Base-by-base conservation (phyloP, 345 rosid genomes). In the Capsella bursapastoris region DNA sequence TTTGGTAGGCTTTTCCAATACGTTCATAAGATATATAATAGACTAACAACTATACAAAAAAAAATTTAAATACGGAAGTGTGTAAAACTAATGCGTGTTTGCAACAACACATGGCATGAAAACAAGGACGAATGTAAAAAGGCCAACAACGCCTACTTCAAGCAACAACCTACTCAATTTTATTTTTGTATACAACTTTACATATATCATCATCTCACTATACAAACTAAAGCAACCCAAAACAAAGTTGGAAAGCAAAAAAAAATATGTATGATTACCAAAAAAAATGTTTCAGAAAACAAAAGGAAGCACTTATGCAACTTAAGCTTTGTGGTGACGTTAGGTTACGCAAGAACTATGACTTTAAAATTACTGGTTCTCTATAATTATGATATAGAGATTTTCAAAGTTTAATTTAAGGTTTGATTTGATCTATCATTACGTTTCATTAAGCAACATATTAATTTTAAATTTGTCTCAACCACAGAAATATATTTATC, bases 141-240 rank as follows among this genome's bases (percentile, higher is more conserved):
- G 63, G 35, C 64, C 57, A 52, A 43, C 73, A 72, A 77, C 73
- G 58, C 70, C 71, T 64, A 65, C 76, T 77, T 77, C 61, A 70
- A 77, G 76, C 72, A 77, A 77, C 76, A 72, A 66, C 81, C 77
- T 71, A 59, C 81, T 71, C 77, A 58, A 65, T 57, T 66, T 66
- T 27, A 51, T n/a, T 65, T 56, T 25, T 62, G 37, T 49, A 6
- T 9, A 14, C 25, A 22, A 22, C 25, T 22, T 18, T 32, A 34
- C 37, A 34, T 34, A 34, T 22, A 22, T 22, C 1, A 22, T 22
- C 25, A 43, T 10, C 52, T 56, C 57, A 64, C 32, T 66, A 38
- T 3, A 73, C 56, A 64, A 57, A 60, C 13, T 56, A 55, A 25
- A 41, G 14, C 57, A 37, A 31, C 0, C 37, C 6, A 34, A 32